Evolutionary conservation across 2,329 filamentous ascomycete genomes (phyloP).

Genomic region (Neophaeococcomyces aloes): DNA sequence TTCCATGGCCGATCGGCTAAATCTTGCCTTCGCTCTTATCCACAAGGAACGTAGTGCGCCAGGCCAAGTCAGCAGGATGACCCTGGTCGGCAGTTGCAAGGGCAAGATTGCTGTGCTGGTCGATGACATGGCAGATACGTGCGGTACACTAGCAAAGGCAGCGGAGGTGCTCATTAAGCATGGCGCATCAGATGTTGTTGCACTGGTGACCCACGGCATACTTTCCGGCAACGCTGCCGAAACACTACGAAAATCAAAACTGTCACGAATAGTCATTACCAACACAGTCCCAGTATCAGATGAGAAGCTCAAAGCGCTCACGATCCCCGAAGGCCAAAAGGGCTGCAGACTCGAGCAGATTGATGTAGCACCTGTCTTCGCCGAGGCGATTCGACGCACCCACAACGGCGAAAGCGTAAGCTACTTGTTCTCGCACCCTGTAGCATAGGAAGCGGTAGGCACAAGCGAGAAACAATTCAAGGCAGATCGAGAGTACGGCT

Average conservation of each 20-base stretch:
- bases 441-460: constrained; percentile 18
- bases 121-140: constrained; percentile 96
- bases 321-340: constrained; percentile 45
- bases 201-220: constrained; percentile 91
- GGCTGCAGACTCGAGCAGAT: constrained; percentile 78
- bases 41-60: constrained; percentile 91
- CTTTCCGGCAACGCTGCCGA: constrained; percentile 80
- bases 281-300: constrained; percentile 77
- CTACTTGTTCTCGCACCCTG: constrained; percentile 41
- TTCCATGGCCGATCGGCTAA: constrained; percentile 82
- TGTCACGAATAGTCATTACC: constrained; percentile 74
- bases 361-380: constrained; percentile 70
- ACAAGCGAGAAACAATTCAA: neutral
- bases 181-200: constrained; percentile 77
- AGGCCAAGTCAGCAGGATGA: constrained; percentile 87
- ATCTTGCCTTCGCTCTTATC: constrained; percentile 84
- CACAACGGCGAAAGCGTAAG: constrained; percentile 44
- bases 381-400: constrained; percentile 40
- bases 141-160: constrained; percentile 77
- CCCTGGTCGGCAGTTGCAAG: constrained; percentile 85
- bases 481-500: neutral
- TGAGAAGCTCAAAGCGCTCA: constrained; percentile 22
- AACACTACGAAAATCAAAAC: constrained; percentile 65
- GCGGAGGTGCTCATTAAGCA: constrained; percentile 80
- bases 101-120: constrained; percentile 92